These are phyloP conservation scores for Beauveria pseudobassiana DNA, from an alignment of 2,329 filamentous ascomycete species.

Conservation along the genomic window DNA sequence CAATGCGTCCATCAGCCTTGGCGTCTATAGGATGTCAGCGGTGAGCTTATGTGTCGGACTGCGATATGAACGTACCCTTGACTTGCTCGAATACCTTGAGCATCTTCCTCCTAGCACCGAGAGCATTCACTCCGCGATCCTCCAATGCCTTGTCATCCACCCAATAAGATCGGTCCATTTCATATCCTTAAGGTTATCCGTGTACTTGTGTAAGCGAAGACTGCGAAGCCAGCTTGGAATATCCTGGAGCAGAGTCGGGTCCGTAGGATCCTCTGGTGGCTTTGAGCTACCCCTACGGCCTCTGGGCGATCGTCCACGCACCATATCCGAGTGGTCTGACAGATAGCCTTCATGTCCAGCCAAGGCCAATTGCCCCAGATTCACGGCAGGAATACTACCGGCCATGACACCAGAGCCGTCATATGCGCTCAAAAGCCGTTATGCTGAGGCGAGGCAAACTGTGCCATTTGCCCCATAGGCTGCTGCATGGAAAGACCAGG, in stretches of 20 bases:
- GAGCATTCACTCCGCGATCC: conserved; percentile 85
- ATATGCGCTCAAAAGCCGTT: conserved; percentile 92
- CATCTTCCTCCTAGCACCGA: conserved; percentile 95
- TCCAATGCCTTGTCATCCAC: conserved; percentile 90
- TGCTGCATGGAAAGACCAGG: conserved; percentile 78
- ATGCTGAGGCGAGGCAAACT: conserved; percentile 82
- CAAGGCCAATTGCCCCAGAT: conserved; percentile 63
- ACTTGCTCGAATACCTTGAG: conserved; percentile 98
- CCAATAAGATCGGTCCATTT: conserved; percentile 92
- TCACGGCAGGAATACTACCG: conserved; percentile 63
- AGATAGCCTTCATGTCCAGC: conserved; percentile 75
- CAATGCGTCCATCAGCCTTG: conserved; percentile 9
- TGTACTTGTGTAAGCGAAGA: conserved; percentile 95
- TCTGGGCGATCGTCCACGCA: conserved; percentile 82
- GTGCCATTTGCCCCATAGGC: conserved; percentile 53
- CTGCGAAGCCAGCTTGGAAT: conserved; percentile 95
- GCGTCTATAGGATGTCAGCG: conserved; percentile 1
- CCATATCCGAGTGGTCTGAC: conserved; percentile 88
- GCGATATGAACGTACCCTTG: conserved; percentile 47
- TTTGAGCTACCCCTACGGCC: conserved; percentile 92
- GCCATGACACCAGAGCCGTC: conserved; percentile 66
- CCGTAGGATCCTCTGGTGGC: conserved; percentile 94
- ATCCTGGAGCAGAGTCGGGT: conserved; percentile 81
- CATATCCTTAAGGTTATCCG: conserved; percentile 94
- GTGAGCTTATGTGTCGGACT: background rate